Percentiles rank a stretch among this genome's conserved stretches.
phyloP scores from a whole-genome alignment of 257 asterid genomes.

The Nicotiana obtusifolia region DNA sequence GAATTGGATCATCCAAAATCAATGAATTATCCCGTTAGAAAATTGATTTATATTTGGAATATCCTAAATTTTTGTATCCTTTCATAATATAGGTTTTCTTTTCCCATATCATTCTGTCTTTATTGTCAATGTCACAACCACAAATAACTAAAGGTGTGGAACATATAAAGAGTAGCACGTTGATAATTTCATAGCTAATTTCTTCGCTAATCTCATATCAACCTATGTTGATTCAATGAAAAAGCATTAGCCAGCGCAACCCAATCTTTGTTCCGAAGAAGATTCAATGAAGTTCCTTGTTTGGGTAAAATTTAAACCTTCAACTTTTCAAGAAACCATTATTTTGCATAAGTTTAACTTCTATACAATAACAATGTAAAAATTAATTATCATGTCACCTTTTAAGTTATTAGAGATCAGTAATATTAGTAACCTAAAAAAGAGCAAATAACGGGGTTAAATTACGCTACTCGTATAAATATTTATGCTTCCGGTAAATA shows the following conservation, averaged over 20 bases:
- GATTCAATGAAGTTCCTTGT: neutral
- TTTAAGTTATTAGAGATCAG: too few species aligned
- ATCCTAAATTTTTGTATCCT: neutral
- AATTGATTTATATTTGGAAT: neutral
- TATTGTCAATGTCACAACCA: neutral
- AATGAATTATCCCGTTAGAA: neutral
- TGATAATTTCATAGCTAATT: neutral
- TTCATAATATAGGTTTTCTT: neutral
- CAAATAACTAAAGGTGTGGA: neutral
- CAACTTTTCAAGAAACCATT: too few species aligned
- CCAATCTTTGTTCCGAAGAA: neutral
- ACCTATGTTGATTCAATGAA: neutral
- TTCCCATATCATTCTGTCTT: neutral
- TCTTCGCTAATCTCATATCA: neutral
- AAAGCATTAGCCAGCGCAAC: neutral
- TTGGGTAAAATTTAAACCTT: neutral
- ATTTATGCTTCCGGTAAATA: too few species aligned
- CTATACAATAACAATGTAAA: too few species aligned
- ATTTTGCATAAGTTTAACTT: too few species aligned
- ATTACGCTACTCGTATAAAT: too few species aligned
- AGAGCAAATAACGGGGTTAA: too few species aligned
- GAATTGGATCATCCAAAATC: neutral
- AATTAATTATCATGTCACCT: too few species aligned
- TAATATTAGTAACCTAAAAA: too few species aligned
- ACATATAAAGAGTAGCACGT: neutral